phyloP scores from a whole-genome alignment of 352 stramenopile genomes.

The Aphanomyces cochlioides region DNA sequence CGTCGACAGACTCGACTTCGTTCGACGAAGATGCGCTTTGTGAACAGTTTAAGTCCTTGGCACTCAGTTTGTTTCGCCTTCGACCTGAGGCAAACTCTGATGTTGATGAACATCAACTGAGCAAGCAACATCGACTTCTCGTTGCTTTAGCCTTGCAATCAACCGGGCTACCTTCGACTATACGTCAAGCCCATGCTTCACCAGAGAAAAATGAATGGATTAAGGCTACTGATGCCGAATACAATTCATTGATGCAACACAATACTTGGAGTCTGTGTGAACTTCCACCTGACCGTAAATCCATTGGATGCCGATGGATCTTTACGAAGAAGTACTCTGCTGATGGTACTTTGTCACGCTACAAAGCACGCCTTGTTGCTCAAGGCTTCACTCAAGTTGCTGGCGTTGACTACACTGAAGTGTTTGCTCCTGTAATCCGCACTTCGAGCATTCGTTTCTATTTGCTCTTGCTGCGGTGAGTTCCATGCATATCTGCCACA shows the following conservation, averaged over 20 bases:
- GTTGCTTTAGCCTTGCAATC: constrained; percentile 2
- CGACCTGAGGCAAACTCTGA: not conserved
- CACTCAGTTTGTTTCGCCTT: not conserved
- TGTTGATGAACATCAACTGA: not conserved
- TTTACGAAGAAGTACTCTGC: not conserved
- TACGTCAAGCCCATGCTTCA: constrained; percentile 7
- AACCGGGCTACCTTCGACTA: not conserved
- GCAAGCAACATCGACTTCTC: not conserved
- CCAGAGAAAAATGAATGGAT: not conserved
- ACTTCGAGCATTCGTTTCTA: no score
- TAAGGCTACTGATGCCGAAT: not conserved
- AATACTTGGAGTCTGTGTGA: not conserved
- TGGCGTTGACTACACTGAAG: not conserved
- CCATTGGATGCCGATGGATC: not conserved
- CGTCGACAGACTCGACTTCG: no score
- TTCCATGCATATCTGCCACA: no score
- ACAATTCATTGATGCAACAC: not conserved
- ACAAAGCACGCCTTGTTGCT: constrained; percentile 5
- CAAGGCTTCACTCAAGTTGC: constrained; percentile 5
- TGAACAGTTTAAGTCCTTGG: not conserved
- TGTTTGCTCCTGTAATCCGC: no score
- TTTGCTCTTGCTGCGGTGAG: no score
- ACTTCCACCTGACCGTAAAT: not conserved
- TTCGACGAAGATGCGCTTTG: no score
- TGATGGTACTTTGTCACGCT: constrained; percentile 4